These are phyloP conservation scores for Allium fistulosum DNA, from an alignment of 106 monocot species.

Conservation along the genomic window DNA sequence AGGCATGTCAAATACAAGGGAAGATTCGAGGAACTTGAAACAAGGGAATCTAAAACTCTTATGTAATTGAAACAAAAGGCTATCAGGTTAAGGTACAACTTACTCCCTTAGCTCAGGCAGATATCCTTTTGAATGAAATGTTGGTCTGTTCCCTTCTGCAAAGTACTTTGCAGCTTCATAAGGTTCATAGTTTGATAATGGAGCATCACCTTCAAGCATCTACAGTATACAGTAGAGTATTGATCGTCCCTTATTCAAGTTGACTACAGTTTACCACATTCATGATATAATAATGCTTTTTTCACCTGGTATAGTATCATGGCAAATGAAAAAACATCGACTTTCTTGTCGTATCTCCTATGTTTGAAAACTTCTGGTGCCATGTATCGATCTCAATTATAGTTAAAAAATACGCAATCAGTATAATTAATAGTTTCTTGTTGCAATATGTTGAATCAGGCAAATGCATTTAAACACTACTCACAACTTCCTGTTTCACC, in stretches of 20 bases:
- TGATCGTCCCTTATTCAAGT: too few relatives aligned
- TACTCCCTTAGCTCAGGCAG: slow-evolving; percentile 72
- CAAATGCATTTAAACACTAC: slow-evolving; percentile 7
- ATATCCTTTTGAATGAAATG: slow-evolving; percentile 64
- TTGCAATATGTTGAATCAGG: too few relatives aligned
- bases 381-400: slow-evolving; percentile 72
- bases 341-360: slow-evolving; percentile 96
- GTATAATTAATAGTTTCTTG: too few relatives aligned
- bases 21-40: too few relatives aligned
- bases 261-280: too few relatives aligned
- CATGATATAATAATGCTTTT: too few relatives aligned
- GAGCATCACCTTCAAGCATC: slow-evolving; percentile 98
- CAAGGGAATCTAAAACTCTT: too few relatives aligned
- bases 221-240: slow-evolving; percentile 14
- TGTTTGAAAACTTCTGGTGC: slow-evolving; percentile 99
- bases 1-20: too few relatives aligned
- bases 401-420: too few relatives aligned
- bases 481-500: slow-evolving; percentile 99
- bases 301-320: slow-evolving; percentile 98
- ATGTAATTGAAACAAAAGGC: too few relatives aligned
- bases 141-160: slow-evolving; percentile 69
- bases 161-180: slow-evolving; percentile 87
- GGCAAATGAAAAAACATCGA: slow-evolving; percentile 98
- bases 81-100: neutral
- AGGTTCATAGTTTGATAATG: slow-evolving; percentile 76